Evolutionary conservation across 345 rosid species (phyloP), one percentile per base, ranked within the genome.

Genomic region (Gossypium sturtianum): DNA sequence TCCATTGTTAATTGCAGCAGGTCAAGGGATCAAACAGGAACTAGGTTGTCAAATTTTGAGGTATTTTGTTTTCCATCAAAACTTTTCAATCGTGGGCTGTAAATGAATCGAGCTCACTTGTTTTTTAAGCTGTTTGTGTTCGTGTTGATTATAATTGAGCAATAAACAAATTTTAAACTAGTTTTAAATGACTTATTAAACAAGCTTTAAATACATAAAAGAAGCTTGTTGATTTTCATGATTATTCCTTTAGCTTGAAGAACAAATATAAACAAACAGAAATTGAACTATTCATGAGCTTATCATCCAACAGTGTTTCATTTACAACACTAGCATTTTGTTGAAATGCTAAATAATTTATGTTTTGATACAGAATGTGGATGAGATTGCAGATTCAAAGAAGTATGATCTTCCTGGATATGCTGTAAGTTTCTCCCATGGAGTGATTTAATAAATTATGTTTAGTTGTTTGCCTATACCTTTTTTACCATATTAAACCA

Each of bases 331-430:
- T 53, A 53, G 45, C 29, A 60, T 38, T 76, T 68, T 34, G 43
- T 44, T 49, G 43, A 12, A 29, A 3, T 13, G 27, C 17, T 17
- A 19, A 58, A 22, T 56, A 58, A 22, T 60, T 47, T 56, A 10
- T 78, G 47, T 65, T 57, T 48, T 70, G 74, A 23, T 77, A 48
- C 73, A 85, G 88, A 86, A 80, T 15, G 27, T 75, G 13, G 75
- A 75, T 76, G 57, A 65, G 23, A 20, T 76, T 49, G 22, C 29
- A 44, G 86, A 73, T 83, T 75, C 87, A 22, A 87, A 81, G 80
- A 87, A 85, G 79, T 82, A 80, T 66, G 90, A 87, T 78, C 86
- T 89, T 74, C 92, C 89, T 16, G 84, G 90, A 58, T 87, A 77
- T 80, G 92, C 89, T 74, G 92, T 89, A 73, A 86, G 89, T 82